phyloP scores from a whole-genome alignment of 1,284 basidiomycete species.

The Apiotrichum gamsii region DNA sequence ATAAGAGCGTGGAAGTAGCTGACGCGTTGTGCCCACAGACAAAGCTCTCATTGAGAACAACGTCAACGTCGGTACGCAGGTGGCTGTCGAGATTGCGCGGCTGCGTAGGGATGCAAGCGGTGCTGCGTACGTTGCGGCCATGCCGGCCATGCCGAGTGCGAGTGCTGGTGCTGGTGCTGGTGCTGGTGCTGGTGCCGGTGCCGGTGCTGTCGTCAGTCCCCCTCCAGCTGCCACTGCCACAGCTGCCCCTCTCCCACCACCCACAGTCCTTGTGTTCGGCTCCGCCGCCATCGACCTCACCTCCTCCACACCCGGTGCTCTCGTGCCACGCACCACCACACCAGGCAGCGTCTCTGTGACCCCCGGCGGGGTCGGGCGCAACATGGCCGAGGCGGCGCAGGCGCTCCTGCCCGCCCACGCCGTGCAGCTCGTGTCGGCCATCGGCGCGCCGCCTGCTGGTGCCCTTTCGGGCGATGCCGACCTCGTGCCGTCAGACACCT shows the following conservation, averaged over 20 bases:
- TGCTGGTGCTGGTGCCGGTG: constrained; percentile 1
- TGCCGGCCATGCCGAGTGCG: neutral
- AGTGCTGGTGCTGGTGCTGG: too few species aligned
- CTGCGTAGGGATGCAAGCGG: neutral
- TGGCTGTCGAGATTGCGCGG: constrained; percentile 64
- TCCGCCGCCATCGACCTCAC: constrained; percentile 82
- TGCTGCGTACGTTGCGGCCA: neutral
- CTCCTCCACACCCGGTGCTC: constrained; percentile 47
- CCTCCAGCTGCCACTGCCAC: neutral
- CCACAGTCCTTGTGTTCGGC: constrained; percentile 63
- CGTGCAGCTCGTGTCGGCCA: constrained; percentile 49
- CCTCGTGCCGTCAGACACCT: constrained; percentile 55
- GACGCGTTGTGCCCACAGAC: constrained; percentile 59
- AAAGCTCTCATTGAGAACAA: constrained; percentile 87
- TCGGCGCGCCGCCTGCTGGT: constrained; percentile 19
- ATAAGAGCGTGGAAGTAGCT: too few species aligned
- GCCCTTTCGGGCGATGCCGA: neutral
- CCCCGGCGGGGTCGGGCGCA: constrained; percentile 86
- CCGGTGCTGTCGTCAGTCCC: too few species aligned
- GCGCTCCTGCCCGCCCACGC: constrained; percentile 25
- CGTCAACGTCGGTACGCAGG: constrained; percentile 73
- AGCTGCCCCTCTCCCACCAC: constrained; percentile 16
- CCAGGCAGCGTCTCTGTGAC: constrained; percentile 70
- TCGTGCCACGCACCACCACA: constrained; percentile 59
- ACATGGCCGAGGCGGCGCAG: constrained; percentile 79